Percentiles rank a stretch among this genome's conserved stretches.
Evolutionary conservation across 2,329 filamentous ascomycete genomes (phyloP).

Genomic region (Penicillium sp.): DNA sequence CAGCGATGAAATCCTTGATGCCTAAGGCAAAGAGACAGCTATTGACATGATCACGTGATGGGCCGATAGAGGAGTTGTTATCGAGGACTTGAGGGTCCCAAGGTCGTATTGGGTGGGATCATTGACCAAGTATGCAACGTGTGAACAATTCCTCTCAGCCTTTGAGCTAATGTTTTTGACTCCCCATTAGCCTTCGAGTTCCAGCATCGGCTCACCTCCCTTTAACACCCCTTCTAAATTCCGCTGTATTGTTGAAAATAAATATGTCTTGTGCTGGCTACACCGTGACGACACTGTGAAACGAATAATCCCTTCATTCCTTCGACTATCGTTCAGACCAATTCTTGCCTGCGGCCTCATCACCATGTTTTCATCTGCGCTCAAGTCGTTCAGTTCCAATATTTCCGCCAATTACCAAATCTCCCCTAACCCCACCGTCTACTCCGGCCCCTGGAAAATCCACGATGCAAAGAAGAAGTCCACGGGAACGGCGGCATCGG

Average conservation of each 20-base stretch:
- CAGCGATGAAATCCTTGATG: background rate
- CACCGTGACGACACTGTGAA: slow-evolving; percentile 15
- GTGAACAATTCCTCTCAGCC: background rate
- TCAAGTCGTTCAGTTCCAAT: slow-evolving; percentile 93
- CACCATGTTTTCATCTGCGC: slow-evolving; percentile 85
- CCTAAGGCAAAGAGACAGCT: background rate
- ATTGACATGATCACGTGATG: background rate
- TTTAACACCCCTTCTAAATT: background rate
- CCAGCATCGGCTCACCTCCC: background rate
- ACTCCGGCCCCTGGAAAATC: slow-evolving; percentile 93
- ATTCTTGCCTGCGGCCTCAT: slow-evolving; percentile 27
- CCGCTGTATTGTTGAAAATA: background rate
- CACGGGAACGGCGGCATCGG: slow-evolving; percentile 81
- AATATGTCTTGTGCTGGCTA: slow-evolving; percentile 6
- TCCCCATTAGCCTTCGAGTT: background rate
- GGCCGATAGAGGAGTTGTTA: background rate
- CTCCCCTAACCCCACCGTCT: slow-evolving; percentile 70
- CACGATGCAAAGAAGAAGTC: slow-evolving; percentile 97
- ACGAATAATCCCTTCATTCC: slow-evolving; percentile 7
- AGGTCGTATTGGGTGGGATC: background rate
- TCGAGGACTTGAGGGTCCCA: background rate
- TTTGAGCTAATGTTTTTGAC: background rate
- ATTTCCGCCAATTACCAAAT: slow-evolving; percentile 90
- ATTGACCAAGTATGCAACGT: background rate
- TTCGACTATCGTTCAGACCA: background rate